Base-by-base conservation (phyloP, 2,329 filamentous ascomycete species). In the Venturia carpophila region DNA sequence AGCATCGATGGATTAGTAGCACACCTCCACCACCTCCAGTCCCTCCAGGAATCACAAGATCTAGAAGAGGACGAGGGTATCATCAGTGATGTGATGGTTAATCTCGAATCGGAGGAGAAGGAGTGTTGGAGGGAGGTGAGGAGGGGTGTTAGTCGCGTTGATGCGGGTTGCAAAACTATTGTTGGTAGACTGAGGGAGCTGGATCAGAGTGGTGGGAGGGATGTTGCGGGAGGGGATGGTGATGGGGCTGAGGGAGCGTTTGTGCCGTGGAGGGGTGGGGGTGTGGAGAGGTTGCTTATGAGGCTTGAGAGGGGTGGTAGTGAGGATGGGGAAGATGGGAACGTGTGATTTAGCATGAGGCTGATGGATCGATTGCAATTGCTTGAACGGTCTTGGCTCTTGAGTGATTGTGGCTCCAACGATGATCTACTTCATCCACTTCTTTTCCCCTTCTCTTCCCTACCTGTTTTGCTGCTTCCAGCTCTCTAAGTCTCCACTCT, bases 241-340 rank as follows among this genome's bases (percentile, higher is more conserved):
- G 72, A 73, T 2, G 70, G 71, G 15, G 80, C 82, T 41, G 78
- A 79, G 47, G 80, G 78, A 0, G 76, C 75, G 67, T 96, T 90
- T 73, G 81, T 87, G 39, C 88, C 91, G 0, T 82, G 85, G 67
- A 86, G 88, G 67, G 84, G 91, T 3, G 90, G 90, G 0, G 90
- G 91, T 0, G 85, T 97, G 58, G 91, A 96, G 77, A 82, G 90
- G 66, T 76, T 97, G 72, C 75, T 97, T 73, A 96, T 96, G 91
- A 96, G 96, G 79, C 78, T 97, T 70, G 92, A 96, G 69, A 85
- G 72, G 34, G 66, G 72, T 64, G 71, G 66, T 11, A 70, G 69
- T 17, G 73, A 73, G 5, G 72, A 73, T 27, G 55, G 65, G 9
- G 65, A 47, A 37, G 65, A 24, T n/a, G 65, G 58, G 9, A 21